Evolutionary conservation across 169 alveolate species (phyloP).

Genomic region (Ichthyophthirius multifiliis): DNA sequence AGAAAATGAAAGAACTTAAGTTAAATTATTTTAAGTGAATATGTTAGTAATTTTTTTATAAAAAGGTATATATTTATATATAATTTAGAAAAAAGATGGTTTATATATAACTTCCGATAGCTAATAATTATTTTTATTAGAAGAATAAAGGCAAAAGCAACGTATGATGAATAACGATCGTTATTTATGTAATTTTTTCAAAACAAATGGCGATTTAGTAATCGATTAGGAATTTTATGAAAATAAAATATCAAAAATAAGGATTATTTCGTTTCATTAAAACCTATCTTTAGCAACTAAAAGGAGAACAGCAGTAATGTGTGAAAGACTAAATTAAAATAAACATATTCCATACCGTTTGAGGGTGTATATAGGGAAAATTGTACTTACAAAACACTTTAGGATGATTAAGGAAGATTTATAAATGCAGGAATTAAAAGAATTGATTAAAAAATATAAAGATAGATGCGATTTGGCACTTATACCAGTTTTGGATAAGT

Average conservation of each 20-base stretch:
- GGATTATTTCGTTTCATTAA: not conserved
- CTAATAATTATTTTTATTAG: not conserved
- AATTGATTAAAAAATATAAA: not conserved
- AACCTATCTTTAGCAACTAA: not conserved
- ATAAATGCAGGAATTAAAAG: not conserved
- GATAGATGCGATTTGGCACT: conserved; percentile 2
- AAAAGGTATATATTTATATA: not conserved
- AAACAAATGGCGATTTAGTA: conserved; percentile 1
- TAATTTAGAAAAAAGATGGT: not conserved
- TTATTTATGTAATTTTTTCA: not conserved
- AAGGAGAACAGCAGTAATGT: conserved; percentile 3
- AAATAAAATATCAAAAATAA: not conserved
- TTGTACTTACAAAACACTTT: not conserved
- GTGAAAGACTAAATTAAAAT: conserved; percentile 17
- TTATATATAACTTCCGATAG: not conserved
- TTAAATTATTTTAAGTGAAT: not conserved
- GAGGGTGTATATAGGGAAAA: not conserved
- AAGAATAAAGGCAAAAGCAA: not conserved
- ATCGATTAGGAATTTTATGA: not conserved
- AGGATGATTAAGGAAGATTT: not conserved
- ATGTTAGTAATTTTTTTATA: not conserved
- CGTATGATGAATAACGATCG: not conserved
- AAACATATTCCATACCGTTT: conserved; percentile 6
- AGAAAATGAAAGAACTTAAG: not conserved
- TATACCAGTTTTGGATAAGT: not conserved